Conservation (phyloP, 495 filamentous ascomycete species). For the Hypomontagnella monticulosa region DNA sequence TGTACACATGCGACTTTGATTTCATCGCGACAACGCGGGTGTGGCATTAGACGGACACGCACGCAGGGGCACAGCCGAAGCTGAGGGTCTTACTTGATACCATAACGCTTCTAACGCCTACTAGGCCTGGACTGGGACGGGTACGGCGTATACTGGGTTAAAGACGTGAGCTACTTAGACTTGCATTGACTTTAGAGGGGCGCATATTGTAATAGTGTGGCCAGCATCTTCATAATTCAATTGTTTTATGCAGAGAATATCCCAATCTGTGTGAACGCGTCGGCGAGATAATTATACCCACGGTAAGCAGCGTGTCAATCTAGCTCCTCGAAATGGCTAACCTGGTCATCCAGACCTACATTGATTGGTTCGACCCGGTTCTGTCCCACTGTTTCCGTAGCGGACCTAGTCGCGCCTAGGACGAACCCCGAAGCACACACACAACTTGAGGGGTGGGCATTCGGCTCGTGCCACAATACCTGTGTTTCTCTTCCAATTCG, state of each 20-base stretch:
- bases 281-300: background rate
- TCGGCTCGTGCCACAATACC: conserved; percentile 3
- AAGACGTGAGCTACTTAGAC: conserved; percentile 11
- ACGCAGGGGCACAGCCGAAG: conserved; percentile 5
- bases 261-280: too few species aligned
- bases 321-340: background rate
- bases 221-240: background rate
- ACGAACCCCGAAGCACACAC: conserved; percentile 9
- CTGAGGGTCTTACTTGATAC: conserved; percentile 20
- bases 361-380: conserved; percentile 7
- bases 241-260: too few species aligned
- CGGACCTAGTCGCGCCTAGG: conserved; percentile 2
- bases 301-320: too few species aligned
- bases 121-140: background rate
- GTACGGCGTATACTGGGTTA: background rate
- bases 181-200: conserved; percentile 8
- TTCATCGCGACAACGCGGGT: conserved; percentile 4
- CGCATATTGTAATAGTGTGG: conserved; percentile 15
- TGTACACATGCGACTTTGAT: conserved; percentile 11
- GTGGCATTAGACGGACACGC: conserved; percentile 6
- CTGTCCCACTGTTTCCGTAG: background rate
- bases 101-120: conserved; percentile 8
- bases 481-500: background rate
- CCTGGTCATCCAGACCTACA: background rate
- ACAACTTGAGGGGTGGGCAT: background rate